Conservation (phyloP, 2,329 filamentous ascomycete species). For the Cytospora paraplurivora region DNA sequence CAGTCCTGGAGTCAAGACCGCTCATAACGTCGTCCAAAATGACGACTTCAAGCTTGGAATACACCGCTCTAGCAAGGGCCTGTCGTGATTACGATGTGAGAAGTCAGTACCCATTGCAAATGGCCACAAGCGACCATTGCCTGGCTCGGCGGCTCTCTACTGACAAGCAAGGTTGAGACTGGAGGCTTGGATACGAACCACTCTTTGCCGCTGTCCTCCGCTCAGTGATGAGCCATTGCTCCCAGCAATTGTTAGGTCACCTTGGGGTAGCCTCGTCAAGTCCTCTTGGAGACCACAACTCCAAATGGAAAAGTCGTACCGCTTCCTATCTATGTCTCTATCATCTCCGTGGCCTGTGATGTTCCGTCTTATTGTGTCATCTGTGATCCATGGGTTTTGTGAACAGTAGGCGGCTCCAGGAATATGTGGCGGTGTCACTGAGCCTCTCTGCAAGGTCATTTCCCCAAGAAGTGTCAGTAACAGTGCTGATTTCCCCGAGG, state of each 20-base stretch:
- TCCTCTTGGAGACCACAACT: slow-evolving; percentile 25
- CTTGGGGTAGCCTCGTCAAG: slow-evolving; percentile 14
- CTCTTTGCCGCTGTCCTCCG: slow-evolving; percentile 26
- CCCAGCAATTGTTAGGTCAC: slow-evolving; percentile 26
- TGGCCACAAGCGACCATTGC: too few relatives aligned
- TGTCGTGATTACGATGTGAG: not conserved
- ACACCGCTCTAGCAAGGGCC: slow-evolving; percentile 49
- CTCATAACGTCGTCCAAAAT: slow-evolving; percentile 52
- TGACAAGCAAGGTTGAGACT: too few relatives aligned
- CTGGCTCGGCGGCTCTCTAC: too few relatives aligned
- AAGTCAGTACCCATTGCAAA: not conserved
- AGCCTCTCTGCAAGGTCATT: slow-evolving; percentile 6
- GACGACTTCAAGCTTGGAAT: slow-evolving; percentile 41
- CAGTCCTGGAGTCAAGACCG: slow-evolving; percentile 48
- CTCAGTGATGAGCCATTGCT: slow-evolving; percentile 26
- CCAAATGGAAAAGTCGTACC: slow-evolving; percentile 23
- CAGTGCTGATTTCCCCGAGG: slow-evolving; percentile 32
- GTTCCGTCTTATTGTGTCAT: slow-evolving; percentile 30
- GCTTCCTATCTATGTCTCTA: slow-evolving; percentile 20
- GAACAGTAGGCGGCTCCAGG: slow-evolving; percentile 29
- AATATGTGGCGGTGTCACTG: slow-evolving; percentile 14
- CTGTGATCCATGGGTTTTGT: slow-evolving; percentile 32
- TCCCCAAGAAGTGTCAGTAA: slow-evolving; percentile 31
- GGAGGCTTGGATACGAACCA: not conserved
- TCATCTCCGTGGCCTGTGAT: slow-evolving; percentile 21